These are phyloP conservation scores for Candida chauliodis DNA, from an alignment of 805 yeast genomes.

Conservation along the genomic window DNA sequence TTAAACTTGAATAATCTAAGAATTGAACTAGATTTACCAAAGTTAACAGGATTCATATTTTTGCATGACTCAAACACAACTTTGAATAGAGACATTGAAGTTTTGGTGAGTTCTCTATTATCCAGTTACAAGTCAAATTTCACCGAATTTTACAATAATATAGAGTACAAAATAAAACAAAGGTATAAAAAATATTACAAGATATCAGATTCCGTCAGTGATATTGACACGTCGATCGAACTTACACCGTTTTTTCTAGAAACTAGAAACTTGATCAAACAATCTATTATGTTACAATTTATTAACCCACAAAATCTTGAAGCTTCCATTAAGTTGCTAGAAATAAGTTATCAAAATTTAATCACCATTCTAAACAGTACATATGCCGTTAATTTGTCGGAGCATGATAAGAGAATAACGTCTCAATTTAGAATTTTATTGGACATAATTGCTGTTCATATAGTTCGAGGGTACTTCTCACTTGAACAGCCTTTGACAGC, in stretches of 20 bases:
- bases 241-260: slow-evolving; percentile 37
- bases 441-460: slow-evolving; percentile 61
- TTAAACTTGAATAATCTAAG: slow-evolving; percentile 23
- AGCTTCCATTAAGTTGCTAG: slow-evolving; percentile 24
- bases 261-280: slow-evolving; percentile 35
- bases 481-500: slow-evolving; percentile 57
- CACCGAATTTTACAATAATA: slow-evolving; percentile 29
- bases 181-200: slow-evolving; percentile 36
- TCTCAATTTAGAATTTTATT: slow-evolving; percentile 43
- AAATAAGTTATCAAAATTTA: slow-evolving; percentile 30
- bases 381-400: slow-evolving; percentile 11
- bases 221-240: slow-evolving; percentile 24
- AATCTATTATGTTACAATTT: slow-evolving; percentile 30
- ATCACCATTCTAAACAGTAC: slow-evolving; percentile 18
- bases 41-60: slow-evolving; percentile 28
- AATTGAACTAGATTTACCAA: slow-evolving; percentile 26
- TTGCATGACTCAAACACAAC: slow-evolving; percentile 12
- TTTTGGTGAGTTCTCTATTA: slow-evolving; percentile 27
- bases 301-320: slow-evolving; percentile 32
- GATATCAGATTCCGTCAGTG: slow-evolving; percentile 21
- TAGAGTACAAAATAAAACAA: slow-evolving; percentile 31
- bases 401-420: slow-evolving; percentile 29
- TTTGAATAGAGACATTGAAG: slow-evolving; percentile 27
- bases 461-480: slow-evolving; percentile 58
- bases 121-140: slow-evolving; percentile 27